A percentile compares a stretch with the other conserved stretches of the same genome.
Evolutionary conservation across 768 basidiomycete genomes (phyloP).

Genomic region (Termitomyces eurrhizus): DNA sequence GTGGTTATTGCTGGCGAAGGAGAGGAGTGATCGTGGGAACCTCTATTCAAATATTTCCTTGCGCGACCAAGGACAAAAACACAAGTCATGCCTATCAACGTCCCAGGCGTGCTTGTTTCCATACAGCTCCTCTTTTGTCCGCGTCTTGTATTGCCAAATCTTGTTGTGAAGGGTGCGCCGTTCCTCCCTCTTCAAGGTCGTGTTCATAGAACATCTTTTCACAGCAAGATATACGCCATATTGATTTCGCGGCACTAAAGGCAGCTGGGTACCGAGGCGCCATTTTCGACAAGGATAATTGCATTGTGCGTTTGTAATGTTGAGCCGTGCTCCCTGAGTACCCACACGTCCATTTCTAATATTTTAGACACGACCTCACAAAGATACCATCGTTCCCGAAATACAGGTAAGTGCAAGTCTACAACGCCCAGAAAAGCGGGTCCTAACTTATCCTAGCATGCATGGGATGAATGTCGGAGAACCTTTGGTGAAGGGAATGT

Average conservation of each 20-base stretch:
- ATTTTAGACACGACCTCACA: slow-evolving; percentile 71
- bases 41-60: neutral
- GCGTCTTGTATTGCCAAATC: slow-evolving; percentile 60
- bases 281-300: slow-evolving; percentile 98
- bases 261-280: slow-evolving; percentile 83
- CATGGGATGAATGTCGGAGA: slow-evolving; percentile 70
- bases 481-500: slow-evolving; percentile 78
- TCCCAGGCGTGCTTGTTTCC: slow-evolving; percentile 66
- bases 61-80: neutral
- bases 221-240: slow-evolving; percentile 79
- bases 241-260: slow-evolving; percentile 72
- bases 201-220: slow-evolving; percentile 19
- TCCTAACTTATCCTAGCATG: slow-evolving; percentile 39
- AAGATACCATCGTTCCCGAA: slow-evolving; percentile 74
- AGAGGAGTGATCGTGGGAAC: slow-evolving; percentile 20
- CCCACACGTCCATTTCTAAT: neutral
- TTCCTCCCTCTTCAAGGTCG: neutral
- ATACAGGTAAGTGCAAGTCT: slow-evolving; percentile 47
- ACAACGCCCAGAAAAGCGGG: neutral
- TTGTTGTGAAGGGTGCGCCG: slow-evolving; percentile 60
- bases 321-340: neutral
- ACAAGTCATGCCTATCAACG: slow-evolving; percentile 62
- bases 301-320: slow-evolving; percentile 55
- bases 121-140: slow-evolving; percentile 69
- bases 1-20: neutral